Evolutionary conservation across 2,329 filamentous ascomycete genomes (phyloP).

Genomic region (Cylindrodendrum hubeiense): DNA sequence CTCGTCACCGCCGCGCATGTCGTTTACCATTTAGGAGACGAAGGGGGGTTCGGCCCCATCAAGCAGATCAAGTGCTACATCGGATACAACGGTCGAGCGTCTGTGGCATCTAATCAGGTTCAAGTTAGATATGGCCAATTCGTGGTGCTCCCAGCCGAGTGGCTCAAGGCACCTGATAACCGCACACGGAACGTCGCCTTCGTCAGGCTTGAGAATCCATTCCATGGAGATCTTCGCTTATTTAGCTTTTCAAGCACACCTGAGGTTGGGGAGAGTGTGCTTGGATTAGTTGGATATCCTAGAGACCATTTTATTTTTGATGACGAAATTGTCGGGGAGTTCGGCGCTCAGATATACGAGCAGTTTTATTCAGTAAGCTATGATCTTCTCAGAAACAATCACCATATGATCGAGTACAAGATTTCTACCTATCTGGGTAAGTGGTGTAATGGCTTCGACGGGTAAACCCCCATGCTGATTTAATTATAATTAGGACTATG

Average conservation of each 20-base stretch:
- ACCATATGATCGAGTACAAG: slow-evolving; percentile 47
- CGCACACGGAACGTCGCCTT: slow-evolving; percentile 42
- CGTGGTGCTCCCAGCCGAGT: slow-evolving; percentile 41
- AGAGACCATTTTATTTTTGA: slow-evolving; percentile 39
- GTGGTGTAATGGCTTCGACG: background rate
- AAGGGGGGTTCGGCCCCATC: slow-evolving; percentile 28
- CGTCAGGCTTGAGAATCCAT: slow-evolving; percentile 40
- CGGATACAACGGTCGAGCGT: slow-evolving; percentile 46
- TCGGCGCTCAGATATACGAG: slow-evolving; percentile 51
- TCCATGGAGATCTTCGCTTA: slow-evolving; percentile 37
- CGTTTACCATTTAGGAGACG: slow-evolving; percentile 38
- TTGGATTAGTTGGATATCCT: slow-evolving; percentile 52
- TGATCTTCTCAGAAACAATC: slow-evolving; percentile 35
- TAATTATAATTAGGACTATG: slow-evolving; percentile 39
- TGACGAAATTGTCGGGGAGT: slow-evolving; percentile 27
- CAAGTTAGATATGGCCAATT: slow-evolving; percentile 33
- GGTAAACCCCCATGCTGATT: background rate
- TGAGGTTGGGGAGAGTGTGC: background rate
- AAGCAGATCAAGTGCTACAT: slow-evolving; percentile 49
- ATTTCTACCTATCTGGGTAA: slow-evolving; percentile 47
- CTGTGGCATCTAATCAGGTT: slow-evolving; percentile 1
- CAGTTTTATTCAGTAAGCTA: slow-evolving; percentile 40
- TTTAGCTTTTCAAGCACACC: slow-evolving; percentile 39
- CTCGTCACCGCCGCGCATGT: slow-evolving; percentile 40
- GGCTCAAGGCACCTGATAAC: slow-evolving; percentile 27